Conservation (phyloP, 352 stramenopile genomes). For the Pythium phragmiticola region DNA sequence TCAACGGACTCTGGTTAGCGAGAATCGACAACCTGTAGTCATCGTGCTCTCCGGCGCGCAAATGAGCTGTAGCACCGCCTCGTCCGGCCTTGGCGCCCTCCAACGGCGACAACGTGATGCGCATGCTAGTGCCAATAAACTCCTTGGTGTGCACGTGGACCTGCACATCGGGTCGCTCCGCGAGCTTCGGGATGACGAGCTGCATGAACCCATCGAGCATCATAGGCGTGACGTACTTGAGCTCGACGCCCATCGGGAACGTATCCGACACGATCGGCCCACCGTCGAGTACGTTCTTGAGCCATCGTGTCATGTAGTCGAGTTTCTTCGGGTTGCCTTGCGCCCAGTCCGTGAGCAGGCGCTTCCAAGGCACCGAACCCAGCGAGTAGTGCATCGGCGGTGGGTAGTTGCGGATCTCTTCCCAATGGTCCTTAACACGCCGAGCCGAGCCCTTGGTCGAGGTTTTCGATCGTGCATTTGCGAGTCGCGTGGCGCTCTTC, state of each 20-base stretch:
- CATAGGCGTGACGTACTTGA: constrained; percentile 90
- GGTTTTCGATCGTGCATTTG: constrained; percentile 67
- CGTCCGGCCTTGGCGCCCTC: constrained; percentile 28
- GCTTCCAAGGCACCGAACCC: constrained; percentile 85
- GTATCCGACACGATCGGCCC: constrained; percentile 83
- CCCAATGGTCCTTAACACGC: constrained; percentile 86
- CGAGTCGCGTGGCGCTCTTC: constrained; percentile 66
- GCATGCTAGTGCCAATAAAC: constrained; percentile 90
- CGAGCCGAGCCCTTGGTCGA: constrained; percentile 74
- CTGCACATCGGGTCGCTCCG: constrained; percentile 79
- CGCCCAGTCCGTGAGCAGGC: constrained; percentile 82
- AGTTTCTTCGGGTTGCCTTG: constrained; percentile 89
- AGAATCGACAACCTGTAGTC: constrained; percentile 30
- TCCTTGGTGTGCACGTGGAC: constrained; percentile 90
- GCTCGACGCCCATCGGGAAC: constrained; percentile 86
- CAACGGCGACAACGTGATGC: constrained; percentile 76
- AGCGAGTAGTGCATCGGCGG: constrained; percentile 82
- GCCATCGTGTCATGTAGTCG: constrained; percentile 89
- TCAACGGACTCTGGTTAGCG: constrained; percentile 25
- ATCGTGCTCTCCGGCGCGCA: constrained; percentile 20
- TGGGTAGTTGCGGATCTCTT: constrained; percentile 86
- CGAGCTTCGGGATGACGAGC: constrained; percentile 85
- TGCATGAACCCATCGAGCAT: constrained; percentile 91
- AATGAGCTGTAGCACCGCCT: constrained; percentile 5
- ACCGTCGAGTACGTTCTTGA: constrained; percentile 87